Conservation (phyloP, 2,329 filamentous ascomycete species). For the Sclerotinia spermophila region DNA sequence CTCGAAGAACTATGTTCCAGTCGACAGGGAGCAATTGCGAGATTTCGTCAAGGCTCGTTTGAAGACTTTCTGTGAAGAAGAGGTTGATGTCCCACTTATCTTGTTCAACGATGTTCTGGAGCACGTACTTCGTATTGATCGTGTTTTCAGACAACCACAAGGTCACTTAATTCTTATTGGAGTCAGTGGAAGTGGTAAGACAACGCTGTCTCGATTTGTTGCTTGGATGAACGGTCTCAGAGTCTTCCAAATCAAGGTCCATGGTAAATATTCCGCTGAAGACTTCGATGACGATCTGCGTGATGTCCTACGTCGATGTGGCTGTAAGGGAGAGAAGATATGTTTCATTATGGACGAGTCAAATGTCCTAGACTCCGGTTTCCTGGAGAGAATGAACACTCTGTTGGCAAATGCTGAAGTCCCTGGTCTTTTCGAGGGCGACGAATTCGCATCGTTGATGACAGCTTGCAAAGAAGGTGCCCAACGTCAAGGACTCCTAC, state of each 20-base stretch:
- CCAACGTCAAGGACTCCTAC: conserved; percentile 87
- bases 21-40: conserved; percentile 89
- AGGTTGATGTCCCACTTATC: conserved; percentile 96
- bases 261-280: conserved; percentile 95
- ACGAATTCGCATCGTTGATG: conserved; percentile 97
- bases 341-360: conserved; percentile 99
- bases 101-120: conserved; percentile 99
- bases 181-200: conserved; percentile 98
- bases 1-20: conserved; percentile 96
- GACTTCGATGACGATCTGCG: conserved; percentile 98
- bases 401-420: conserved; percentile 98
- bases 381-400: conserved; percentile 99
- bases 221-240: conserved; percentile 99
- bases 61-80: conserved; percentile 98
- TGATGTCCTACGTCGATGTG: conserved; percentile 86
- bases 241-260: conserved; percentile 99
- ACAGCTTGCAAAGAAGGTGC: conserved; percentile 98
- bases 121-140: conserved; percentile 95
- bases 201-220: conserved; percentile 93
- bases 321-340: conserved; percentile 98
- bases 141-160: conserved; percentile 97
- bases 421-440: conserved; percentile 96
- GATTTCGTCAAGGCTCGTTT: conserved; percentile 97
- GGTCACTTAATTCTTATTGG: conserved; percentile 97
- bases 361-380: conserved; percentile 96